Percentiles rank a stretch among this genome's conserved stretches.
phyloP scores from a whole-genome alignment of 2,329 filamentous ascomycete species.

The Diaporthe vaccinii region DNA sequence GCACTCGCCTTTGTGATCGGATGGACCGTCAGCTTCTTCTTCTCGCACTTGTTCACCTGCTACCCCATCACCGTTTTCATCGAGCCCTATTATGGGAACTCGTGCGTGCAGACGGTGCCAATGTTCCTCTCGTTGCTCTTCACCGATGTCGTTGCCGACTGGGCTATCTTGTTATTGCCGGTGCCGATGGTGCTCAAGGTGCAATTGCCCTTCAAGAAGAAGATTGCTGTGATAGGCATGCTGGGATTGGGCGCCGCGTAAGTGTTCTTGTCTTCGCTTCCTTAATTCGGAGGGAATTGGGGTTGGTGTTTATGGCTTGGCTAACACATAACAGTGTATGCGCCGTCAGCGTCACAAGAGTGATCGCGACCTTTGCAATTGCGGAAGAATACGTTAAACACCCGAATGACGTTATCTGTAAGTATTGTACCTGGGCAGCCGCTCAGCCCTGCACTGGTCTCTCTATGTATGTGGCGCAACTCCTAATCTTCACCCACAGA shows the following conservation, averaged over 20 bases:
- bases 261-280: background rate
- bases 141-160: constrained; percentile 16
- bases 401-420: constrained; percentile 2
- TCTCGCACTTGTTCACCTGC: constrained; percentile 17
- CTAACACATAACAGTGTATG: constrained; percentile 7
- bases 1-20: background rate
- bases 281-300: background rate
- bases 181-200: constrained; percentile 14
- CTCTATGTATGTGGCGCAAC: background rate
- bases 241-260: constrained; percentile 15
- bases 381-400: constrained; percentile 15
- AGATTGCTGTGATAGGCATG: constrained; percentile 8
- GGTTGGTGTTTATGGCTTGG: background rate
- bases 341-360: constrained; percentile 17
- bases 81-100: constrained; percentile 6
- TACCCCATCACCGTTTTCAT: constrained; percentile 16
- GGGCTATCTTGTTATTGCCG: background rate
- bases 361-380: background rate
- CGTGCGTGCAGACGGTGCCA: background rate
- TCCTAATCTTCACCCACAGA: background rate
- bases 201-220: constrained; percentile 7
- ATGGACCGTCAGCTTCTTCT: constrained; percentile 27
- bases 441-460: background rate
- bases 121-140: constrained; percentile 15
- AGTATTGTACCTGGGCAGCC: background rate